Evolutionary conservation across 305 asterid genomes (phyloP), one percentile per base, ranked within the genome.

Genomic region (Solanum hybrid): DNA sequence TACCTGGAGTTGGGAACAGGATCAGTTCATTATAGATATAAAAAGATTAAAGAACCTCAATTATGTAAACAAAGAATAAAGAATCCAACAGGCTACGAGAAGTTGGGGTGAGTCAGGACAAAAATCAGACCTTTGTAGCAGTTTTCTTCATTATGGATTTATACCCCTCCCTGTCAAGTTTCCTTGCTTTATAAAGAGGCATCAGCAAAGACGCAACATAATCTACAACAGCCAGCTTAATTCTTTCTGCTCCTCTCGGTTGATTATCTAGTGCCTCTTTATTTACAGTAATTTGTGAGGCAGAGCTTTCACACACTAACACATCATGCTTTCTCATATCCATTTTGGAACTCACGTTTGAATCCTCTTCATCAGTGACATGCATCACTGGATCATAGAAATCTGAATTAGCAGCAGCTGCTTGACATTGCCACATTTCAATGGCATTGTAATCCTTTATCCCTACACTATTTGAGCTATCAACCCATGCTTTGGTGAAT

Each of bases 401-500:
- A 90, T 95, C 97, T 60, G 98, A 96, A 93, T 95, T 95, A 91
- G 99, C 99, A 86, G 98, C 99, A 86, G 99, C 98, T 88, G 99
- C 99, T 92, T 98, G 99, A 88, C 98, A 95, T 92, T 98, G 99
- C 99, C 99, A 98, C 94, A 99, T 96, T 91, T 96, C 99, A 89
- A 98, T 98, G 90, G 99, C 98, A 92, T 91, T 96, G 96, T 95
- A 96, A 91, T 96, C 98, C 92, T 96, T 97, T 87, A 94, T 92
- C 88, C 98, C 99, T 77, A 90, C 93, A 91, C 96, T 97, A 88
- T 97, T 99, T 73, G 96, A 96, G 91, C 97, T 94, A 92, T 96
- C 98, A 89, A 98, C 98, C 99, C 99, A 98, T 32, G 99, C 99
- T 93, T 94, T 98, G 36, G 99, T 96, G 85, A 98, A 93, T 88